Evolutionary conservation across 2,329 filamentous ascomycete species (phyloP), one percentile per base, ranked within the genome.

Genomic region (Sporothrix pallida): DNA sequence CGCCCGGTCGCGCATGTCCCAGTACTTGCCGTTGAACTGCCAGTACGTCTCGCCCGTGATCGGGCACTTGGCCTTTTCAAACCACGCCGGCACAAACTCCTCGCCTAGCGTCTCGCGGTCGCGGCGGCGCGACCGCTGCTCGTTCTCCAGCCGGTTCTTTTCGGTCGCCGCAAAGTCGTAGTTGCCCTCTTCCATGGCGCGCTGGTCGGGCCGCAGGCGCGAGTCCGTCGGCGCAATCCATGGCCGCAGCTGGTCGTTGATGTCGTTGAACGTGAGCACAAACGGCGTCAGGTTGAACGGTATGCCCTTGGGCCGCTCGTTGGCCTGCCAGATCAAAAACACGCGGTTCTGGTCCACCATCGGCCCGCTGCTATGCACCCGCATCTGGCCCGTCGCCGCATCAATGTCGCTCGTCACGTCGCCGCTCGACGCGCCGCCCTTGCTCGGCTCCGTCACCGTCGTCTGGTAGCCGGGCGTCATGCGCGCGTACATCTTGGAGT

Each of bases 211-310:
- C 44, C 96, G 88, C 46, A 97, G 86, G n/a, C 96, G 88, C 1
- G 95, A 97, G 81, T 99, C 96, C 0, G 96, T 99, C 0, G 96
- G 96, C 52, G 96, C 93, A 17, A 99, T 84, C 83, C 92, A 90
- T 4, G 91, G 89, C 70, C 84, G 85, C 20, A 99, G 86, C n/a
- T 88, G 86, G n/a, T 97, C 93, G 72, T 95, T 92, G 69, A 98
- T 87, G 77, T 95, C 93, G 83, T 99, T 99, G 76, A 99, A 91
- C 0, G 95, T 97, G 74, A 99, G 87, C 15, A 95, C 96, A 80
- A 99, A 98, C 0, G 96, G 95, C 0, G 96, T 99, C 74, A 99
- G 87, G 82, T 98, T 99, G 87, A 99, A 99, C 0, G 96, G 96
- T 73, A 98, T 95, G 46, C 92, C 93, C 13, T 88, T 84, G 0